A percentile compares a stretch with the other conserved stretches of the same genome.
Conservation (phyloP, 805 yeast genomes). For the Metschnikowia continentalis region DNA sequence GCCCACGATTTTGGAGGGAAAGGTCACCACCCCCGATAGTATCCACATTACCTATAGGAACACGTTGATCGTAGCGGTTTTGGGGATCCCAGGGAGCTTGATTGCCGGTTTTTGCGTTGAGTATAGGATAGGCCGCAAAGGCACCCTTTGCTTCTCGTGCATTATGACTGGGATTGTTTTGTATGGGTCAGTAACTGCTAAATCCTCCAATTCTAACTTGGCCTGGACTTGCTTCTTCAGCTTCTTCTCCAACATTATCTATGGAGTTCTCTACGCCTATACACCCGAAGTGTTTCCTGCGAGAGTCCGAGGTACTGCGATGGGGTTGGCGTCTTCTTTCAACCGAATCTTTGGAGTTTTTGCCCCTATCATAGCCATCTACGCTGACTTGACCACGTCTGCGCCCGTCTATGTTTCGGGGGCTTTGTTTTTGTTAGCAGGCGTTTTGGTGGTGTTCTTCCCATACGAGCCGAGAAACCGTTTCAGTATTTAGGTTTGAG, state of each 20-base stretch:
- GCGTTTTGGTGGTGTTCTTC: slow-evolving; percentile 32
- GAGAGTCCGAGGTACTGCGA: slow-evolving; percentile 50
- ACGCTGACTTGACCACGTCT: slow-evolving; percentile 49
- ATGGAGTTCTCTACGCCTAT: slow-evolving; percentile 57
- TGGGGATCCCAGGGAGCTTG: slow-evolving; percentile 16
- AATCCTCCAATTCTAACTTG: slow-evolving; percentile 42
- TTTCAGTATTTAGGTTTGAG: slow-evolving; percentile 15
- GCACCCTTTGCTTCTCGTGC: slow-evolving; percentile 40
- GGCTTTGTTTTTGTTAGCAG: slow-evolving; percentile 47
- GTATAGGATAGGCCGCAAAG: slow-evolving; percentile 14
- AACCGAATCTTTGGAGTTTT: slow-evolving; percentile 52
- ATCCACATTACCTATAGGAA: slow-evolving; percentile 26
- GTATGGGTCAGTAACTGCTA: slow-evolving; percentile 61
- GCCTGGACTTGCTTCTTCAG: slow-evolving; percentile 47
- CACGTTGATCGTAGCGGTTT: slow-evolving; percentile 15
- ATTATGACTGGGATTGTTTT: slow-evolving; percentile 52
- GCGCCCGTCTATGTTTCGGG: slow-evolving; percentile 64
- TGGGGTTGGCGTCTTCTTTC: slow-evolving; percentile 54
- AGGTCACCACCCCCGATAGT: slow-evolving; percentile 29
- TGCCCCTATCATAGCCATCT: slow-evolving; percentile 55
- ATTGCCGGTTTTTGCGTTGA: slow-evolving; percentile 15
- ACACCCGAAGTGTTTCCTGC: slow-evolving; percentile 62
- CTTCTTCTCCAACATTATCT: slow-evolving; percentile 47
- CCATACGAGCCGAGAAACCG: slow-evolving; percentile 47
- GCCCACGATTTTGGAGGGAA: slow-evolving; percentile 41